Conservation (phyloP, 192 early-diverging fungal species). For the Coemansia sp. region DNA sequence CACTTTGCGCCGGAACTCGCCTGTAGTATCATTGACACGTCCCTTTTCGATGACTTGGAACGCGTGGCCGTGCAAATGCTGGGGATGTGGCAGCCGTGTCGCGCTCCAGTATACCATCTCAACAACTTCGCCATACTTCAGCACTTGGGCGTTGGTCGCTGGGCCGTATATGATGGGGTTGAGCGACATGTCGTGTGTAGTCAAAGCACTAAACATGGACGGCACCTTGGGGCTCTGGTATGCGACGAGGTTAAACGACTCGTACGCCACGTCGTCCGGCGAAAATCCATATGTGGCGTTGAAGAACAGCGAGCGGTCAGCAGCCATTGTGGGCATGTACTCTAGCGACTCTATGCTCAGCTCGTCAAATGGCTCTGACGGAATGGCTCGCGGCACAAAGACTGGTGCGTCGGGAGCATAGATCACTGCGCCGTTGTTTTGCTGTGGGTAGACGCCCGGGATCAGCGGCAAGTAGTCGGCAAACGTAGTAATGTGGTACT, state of each 20-base stretch:
- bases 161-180: slow-evolving; percentile 66
- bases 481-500: slow-evolving; percentile 73
- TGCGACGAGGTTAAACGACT: slow-evolving; percentile 71
- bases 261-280: slow-evolving; percentile 68
- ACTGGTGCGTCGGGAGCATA: slow-evolving; percentile 38
- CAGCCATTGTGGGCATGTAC: slow-evolving; percentile 45
- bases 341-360: slow-evolving; percentile 57
- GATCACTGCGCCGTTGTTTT: slow-evolving; percentile 57
- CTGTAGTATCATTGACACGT: slow-evolving; percentile 19
- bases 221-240: slow-evolving; percentile 67
- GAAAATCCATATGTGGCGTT: slow-evolving; percentile 64
- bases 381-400: slow-evolving; percentile 6
- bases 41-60: slow-evolving; percentile 79
- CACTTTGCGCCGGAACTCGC: slow-evolving; percentile 53
- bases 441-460: slow-evolving; percentile 54
- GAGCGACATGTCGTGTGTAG: slow-evolving; percentile 56
- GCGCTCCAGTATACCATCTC: slow-evolving; percentile 76
- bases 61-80: slow-evolving; percentile 85
- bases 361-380: slow-evolving; percentile 44
- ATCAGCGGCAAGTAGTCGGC: slow-evolving; percentile 66
- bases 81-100: slow-evolving; percentile 65
- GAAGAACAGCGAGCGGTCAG: slow-evolving; percentile 59
- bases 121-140: slow-evolving; percentile 62
- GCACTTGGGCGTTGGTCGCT: slow-evolving; percentile 64
- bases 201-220: slow-evolving; percentile 64